Base-by-base conservation (phyloP, 768 basidiomycete genomes). In the Amanita exitialis region DNA sequence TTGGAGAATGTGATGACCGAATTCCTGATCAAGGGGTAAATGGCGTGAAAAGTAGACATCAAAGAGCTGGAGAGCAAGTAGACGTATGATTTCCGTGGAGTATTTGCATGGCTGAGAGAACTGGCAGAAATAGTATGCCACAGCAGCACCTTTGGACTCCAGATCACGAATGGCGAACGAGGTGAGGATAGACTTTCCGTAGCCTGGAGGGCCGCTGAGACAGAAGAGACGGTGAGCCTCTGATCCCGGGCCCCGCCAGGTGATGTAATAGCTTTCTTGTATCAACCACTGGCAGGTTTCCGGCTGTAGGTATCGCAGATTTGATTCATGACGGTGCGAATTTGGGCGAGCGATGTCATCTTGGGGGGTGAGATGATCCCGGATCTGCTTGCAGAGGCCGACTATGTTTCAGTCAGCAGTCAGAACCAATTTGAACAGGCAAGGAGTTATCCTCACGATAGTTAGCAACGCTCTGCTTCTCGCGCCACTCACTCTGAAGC, bases 81-180 rank as follows among this genome's bases (percentile, higher is more conserved):
- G 44, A 28, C 23, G 3, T 28, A 45, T 4, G 25, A 45, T 45
- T 28, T 45, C 44, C 2, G n/a, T 28, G 25, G 32, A 5, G 32
- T 34, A 1, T 3, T 45, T 7, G 23, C 44, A 45, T 45, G 15
- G 44, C 44, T 45, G 44, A 34, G 27, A 28, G 32, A 28, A 34
- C 25, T 45, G 44, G 44, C 23, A 45, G 32, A 45, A 45, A 34
- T 28, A 34, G 44, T 45, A 45, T 3, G 44, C 44, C 23, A 45
- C 44, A 15, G 44, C 44, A 28, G 44, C 25, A 6, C 32, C 44
- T 16, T 45, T 28, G 44, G 27, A 28, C 27, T 16, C 18, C 32
- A 28, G 25, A 8, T 45, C 44, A 41, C 38, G 38, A 28, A 45
- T 34, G 44, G 25, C 44, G 44, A 28, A 45, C 25, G 44, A 45